Evolutionary conservation across 2,329 filamentous ascomycete species (phyloP), one percentile per base, ranked within the genome.

Genomic region (Fusarium sp.): DNA sequence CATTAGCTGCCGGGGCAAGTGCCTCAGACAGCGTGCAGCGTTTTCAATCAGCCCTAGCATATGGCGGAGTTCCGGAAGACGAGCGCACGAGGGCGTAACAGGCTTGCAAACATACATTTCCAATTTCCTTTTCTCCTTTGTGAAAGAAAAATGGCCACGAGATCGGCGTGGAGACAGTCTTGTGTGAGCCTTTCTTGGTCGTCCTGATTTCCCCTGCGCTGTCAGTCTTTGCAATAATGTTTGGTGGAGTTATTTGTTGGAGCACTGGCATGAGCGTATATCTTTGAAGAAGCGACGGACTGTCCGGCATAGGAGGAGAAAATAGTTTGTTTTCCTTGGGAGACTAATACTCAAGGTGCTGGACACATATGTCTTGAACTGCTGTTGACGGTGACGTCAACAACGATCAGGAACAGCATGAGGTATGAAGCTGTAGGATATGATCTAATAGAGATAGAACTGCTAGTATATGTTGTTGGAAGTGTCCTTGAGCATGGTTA

Each of bases 51-150:
- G 69, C 75, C 73, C 59, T 73, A 79, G 80, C 80, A 81, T 81
- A 77, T 70, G 76, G 70, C 75, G 80, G 80, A 81, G 79, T 81
- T 81, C 75, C 72, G 73, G 78, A 73, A 72, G 74, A 75, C 59
- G 60, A 71, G 74, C 74, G 67, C 57, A 66, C 52, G 65, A 66
- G 63, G 73, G 73, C 69, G 72, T 70, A 63, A 65, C 51, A 62
- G 69, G 69, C 67, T 75, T 71, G 64, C 70, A 70, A 65, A 70
- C 61, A 66, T 58, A 63, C 63, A 68, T 39, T 52, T 60, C 58
- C 46, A 45, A 60, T 63, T 70, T 69, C 66, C 56, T 68, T 60
- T 57, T 64, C 60, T 65, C 54, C 49, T 54, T 58, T 72, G 63
- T 66, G 63, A 73, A 67, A 65, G 68, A 67, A 71, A 68, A 61